Evolutionary conservation across 352 stramenopile genomes (phyloP).

Genomic region (Aphanomyces cochlioides): DNA sequence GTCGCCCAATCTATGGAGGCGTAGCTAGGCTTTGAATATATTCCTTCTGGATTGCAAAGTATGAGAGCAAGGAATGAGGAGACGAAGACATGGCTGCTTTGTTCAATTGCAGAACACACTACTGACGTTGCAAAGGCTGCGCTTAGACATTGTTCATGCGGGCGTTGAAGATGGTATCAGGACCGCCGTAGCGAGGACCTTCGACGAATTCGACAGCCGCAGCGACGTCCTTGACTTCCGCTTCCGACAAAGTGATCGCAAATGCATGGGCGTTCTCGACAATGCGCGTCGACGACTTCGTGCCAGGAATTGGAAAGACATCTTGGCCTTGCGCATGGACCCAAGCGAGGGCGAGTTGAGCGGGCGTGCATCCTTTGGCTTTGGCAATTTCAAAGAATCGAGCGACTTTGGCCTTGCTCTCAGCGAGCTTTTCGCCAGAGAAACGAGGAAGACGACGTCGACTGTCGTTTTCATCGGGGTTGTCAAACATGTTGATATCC

Average conservation of each 20-base stretch:
- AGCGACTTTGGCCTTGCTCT: slow-evolving; percentile 18
- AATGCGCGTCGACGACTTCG: slow-evolving; percentile 23
- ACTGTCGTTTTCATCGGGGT: slow-evolving; percentile 18
- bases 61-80: not conserved
- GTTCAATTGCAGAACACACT: not conserved
- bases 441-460: slow-evolving; percentile 16
- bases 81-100: not conserved
- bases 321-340: slow-evolving; percentile 33
- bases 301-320: slow-evolving; percentile 36
- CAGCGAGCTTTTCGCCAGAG: slow-evolving; percentile 15
- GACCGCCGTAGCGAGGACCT: not conserved
- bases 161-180: not conserved
- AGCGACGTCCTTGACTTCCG: not conserved
- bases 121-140: not conserved
- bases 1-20: too few relatives aligned
- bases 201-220: not conserved
- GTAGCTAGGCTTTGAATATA: too few relatives aligned
- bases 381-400: slow-evolving; percentile 21
- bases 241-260: not conserved
- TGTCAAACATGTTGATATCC: slow-evolving; percentile 1
- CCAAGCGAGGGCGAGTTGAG: slow-evolving; percentile 36
- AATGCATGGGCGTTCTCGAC: slow-evolving; percentile 30
- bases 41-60: not conserved
- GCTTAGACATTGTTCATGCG: not conserved
- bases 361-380: slow-evolving; percentile 33